Conservation (phyloP, 805 yeast species). For the Scheffersomyces stipitis region DNA sequence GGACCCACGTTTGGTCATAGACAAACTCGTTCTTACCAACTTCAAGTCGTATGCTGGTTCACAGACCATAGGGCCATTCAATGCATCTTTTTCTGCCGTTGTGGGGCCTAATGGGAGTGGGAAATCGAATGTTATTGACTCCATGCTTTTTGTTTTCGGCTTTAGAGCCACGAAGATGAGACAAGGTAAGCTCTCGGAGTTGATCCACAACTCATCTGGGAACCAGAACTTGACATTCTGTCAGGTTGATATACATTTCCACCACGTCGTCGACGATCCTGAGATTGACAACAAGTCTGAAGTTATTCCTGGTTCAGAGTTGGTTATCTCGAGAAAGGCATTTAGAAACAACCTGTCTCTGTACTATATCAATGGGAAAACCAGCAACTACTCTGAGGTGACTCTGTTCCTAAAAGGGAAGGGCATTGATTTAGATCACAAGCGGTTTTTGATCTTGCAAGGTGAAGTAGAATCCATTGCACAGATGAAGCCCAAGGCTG, state of each 20-base stretch:
- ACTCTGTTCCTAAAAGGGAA: conserved; percentile 69
- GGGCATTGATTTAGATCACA: conserved; percentile 94
- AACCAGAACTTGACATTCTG: conserved; percentile 62
- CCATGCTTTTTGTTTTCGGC: conserved; percentile 94
- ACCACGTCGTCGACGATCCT: conserved; percentile 64
- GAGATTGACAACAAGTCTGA: conserved; percentile 28
- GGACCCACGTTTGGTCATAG: conserved; percentile 69
- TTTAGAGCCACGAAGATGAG: conserved; percentile 96
- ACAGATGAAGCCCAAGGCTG: conserved; percentile 98
- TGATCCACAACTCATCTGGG: conserved; percentile 86
- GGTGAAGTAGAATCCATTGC: conserved; percentile 99
- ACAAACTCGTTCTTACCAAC: conserved; percentile 70
- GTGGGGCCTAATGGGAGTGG: conserved; percentile 99
- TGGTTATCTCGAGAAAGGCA: conserved; percentile 81
- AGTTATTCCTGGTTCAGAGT: conserved; percentile 50
- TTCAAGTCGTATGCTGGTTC: conserved; percentile 95
- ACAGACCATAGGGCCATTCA: conserved; percentile 93
- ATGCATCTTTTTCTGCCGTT: conserved; percentile 90
- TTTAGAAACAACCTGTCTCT: conserved; percentile 72
- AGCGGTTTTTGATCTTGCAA: conserved; percentile 88
- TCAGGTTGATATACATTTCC: conserved; percentile 88
- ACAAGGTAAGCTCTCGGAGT: conserved; percentile 87
- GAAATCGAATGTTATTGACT: conserved; percentile 95
- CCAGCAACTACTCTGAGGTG: conserved; percentile 76
- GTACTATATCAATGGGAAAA: conserved; percentile 69